phyloP scores from a whole-genome alignment of 345 rosid genomes.

The Gossypium thurberi region DNA sequence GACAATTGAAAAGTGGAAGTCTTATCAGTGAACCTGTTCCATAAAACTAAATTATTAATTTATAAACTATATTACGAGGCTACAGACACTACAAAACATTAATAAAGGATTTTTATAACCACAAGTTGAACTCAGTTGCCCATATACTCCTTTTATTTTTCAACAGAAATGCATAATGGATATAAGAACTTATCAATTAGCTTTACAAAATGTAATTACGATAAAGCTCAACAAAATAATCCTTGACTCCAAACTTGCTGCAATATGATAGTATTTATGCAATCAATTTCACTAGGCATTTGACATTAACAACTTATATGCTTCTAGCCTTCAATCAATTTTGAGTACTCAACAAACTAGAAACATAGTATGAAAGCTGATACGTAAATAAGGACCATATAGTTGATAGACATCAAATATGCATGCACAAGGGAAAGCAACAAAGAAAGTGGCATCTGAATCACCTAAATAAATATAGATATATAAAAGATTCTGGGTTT shows the following conservation, averaged over 20 bases:
- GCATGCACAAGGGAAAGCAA: not conserved
- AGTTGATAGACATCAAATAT: not conserved
- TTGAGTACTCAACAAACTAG: not conserved
- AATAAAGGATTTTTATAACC: not conserved
- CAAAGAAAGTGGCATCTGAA: not conserved
- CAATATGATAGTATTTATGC: not conserved
- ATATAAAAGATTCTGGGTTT: not conserved
- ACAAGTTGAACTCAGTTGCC: not conserved
- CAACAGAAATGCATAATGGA: not conserved
- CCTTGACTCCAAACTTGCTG: not conserved
- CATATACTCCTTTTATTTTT: not conserved
- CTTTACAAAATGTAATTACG: not conserved
- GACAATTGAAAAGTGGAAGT: constrained; percentile 1
- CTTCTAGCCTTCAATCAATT: not conserved
- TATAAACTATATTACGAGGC: not conserved
- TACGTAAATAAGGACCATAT: not conserved
- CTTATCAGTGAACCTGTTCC: not conserved
- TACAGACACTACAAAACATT: not conserved
- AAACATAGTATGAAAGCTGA: not conserved
- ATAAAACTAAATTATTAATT: not conserved
- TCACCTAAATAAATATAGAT: not conserved
- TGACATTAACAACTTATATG: not conserved
- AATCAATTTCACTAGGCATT: not conserved
- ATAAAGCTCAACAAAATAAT: not conserved
- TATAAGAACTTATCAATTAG: not conserved